A percentile compares a stretch with the other conserved stretches of the same genome.
phyloP scores from a whole-genome alignment of 2,329 filamentous ascomycete species.

The Metarhizium rileyi region DNA sequence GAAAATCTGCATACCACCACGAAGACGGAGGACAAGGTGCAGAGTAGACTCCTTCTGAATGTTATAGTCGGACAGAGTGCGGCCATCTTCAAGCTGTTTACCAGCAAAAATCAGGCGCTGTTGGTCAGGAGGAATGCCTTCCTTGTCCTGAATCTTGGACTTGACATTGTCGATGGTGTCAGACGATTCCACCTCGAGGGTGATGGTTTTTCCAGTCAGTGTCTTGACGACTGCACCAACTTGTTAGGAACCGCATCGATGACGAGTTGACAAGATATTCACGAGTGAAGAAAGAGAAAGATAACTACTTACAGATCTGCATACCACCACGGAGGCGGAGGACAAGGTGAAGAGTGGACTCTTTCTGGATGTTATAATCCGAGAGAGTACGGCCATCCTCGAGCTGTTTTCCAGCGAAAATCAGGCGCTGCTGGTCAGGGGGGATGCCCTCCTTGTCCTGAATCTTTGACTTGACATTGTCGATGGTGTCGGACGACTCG shows the following conservation, averaged over 20 bases:
- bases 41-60: conserved; percentile 90
- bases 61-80: conserved; percentile 86
- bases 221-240: conserved; percentile 57
- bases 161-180: conserved; percentile 97
- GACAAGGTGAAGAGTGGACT: conserved; percentile 64
- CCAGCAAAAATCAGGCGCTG: conserved; percentile 93
- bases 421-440: conserved; percentile 89
- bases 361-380: conserved; percentile 50
- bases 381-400: conserved; percentile 66
- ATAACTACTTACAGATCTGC: conserved; percentile 50
- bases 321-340: conserved; percentile 60
- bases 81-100: conserved; percentile 91
- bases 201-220: conserved; percentile 90
- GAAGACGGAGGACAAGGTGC: conserved; percentile 76
- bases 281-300: neutral
- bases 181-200: conserved; percentile 76
- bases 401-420: conserved; percentile 94
- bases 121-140: conserved; percentile 91
- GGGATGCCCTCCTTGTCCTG: conserved; percentile 98
- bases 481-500: conserved; percentile 85
- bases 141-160: conserved; percentile 96
- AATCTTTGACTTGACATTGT: conserved; percentile 97
- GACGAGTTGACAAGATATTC: too few relatives aligned
- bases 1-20: conserved; percentile 84
- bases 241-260: conserved; percentile 10